Conservation (phyloP, 371 early-diverging fungal genomes). For the Mortierella sp. region DNA sequence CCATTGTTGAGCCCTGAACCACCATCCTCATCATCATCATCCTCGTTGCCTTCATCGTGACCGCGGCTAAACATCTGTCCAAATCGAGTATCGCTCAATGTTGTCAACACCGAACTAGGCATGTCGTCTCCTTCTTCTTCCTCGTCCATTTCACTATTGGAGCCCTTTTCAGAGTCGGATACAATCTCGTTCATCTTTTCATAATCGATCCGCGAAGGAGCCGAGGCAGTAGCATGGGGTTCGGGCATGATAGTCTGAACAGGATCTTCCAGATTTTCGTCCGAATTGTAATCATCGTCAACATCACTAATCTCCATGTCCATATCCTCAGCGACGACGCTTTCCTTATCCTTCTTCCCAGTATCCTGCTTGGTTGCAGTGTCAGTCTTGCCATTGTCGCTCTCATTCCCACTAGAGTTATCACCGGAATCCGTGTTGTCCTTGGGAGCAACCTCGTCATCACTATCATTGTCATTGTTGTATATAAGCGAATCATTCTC, state of each 20-base stretch:
- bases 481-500: neutral
- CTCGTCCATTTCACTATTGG: neutral
- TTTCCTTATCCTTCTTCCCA: neutral
- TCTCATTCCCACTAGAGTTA: neutral
- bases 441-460: neutral
- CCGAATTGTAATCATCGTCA: neutral
- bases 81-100: slow-evolving; percentile 11
- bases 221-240: neutral
- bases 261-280: neutral
- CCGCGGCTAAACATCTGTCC: slow-evolving; percentile 10
- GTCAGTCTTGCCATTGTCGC: neutral
- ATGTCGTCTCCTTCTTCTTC: neutral
- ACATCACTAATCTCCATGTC: neutral
- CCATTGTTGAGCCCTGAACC: neutral
- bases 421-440: neutral
- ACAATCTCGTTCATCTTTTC: neutral
- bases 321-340: neutral
- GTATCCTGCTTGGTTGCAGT: neutral
- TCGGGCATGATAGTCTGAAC: neutral
- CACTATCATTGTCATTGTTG: slow-evolving; percentile 1
- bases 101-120: neutral
- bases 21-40: neutral
- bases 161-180: neutral
- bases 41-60: slow-evolving; percentile 1
- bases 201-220: neutral